Percentiles rank a stretch among this genome's conserved stretches.
These are phyloP conservation scores for Colletotrichum siamense DNA, from an alignment of 2,329 filamentous ascomycete genomes.

Conservation along the genomic window DNA sequence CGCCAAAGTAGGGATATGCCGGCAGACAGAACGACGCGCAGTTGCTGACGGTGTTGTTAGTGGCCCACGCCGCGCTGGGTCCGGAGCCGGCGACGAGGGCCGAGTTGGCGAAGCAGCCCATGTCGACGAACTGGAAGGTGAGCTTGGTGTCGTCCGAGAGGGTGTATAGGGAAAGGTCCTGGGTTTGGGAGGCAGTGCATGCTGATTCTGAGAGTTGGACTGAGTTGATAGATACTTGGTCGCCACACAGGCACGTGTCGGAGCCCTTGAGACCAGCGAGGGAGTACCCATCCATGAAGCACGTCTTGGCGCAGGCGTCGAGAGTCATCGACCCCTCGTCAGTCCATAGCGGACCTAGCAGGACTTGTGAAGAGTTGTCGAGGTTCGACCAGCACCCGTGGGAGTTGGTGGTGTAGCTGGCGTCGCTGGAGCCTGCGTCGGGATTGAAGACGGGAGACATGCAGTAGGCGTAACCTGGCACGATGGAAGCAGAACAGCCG, in stretches of 20 bases:
- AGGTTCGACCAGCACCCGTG: background rate
- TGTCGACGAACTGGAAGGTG: background rate
- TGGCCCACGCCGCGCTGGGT: background rate
- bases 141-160: background rate
- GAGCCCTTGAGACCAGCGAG: background rate
- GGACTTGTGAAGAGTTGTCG: background rate
- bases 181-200: fast-evolving
- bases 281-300: background rate
- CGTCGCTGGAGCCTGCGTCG: background rate
- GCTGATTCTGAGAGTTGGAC: background rate
- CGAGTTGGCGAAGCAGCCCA: background rate
- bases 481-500: background rate
- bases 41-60: background rate
- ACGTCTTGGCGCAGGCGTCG: background rate
- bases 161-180: background rate
- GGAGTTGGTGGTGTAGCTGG: background rate
- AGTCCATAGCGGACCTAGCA: background rate
- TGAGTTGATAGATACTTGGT: background rate
- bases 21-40: background rate
- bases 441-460: background rate
- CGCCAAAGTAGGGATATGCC: background rate
- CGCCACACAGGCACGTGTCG: background rate
- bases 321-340: background rate
- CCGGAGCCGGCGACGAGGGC: background rate
- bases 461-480: background rate